Conservation (phyloP, 2,329 filamentous ascomycete species). For the Pseudocercospora eumusae region DNA sequence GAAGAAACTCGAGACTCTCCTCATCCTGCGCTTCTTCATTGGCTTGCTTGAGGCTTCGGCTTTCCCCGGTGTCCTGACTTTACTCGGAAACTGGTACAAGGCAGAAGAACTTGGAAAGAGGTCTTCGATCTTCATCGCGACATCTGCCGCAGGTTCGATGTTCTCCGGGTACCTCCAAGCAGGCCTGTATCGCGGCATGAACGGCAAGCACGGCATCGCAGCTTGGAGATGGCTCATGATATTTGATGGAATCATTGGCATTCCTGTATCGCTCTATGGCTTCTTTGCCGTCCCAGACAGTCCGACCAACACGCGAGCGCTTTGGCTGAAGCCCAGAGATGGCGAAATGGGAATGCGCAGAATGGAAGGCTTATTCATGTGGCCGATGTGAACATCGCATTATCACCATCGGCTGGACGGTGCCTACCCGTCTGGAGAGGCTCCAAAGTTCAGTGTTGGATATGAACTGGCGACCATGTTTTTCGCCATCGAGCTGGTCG, state of each 20-base stretch:
- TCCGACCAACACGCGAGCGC: slow-evolving; percentile 22
- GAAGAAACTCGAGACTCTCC: slow-evolving; percentile 22
- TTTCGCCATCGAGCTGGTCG: slow-evolving; percentile 31
- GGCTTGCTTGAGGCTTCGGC: slow-evolving; percentile 21
- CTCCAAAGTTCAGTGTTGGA: slow-evolving; percentile 31
- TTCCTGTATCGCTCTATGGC: slow-evolving; percentile 23
- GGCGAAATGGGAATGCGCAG: slow-evolving; percentile 23
- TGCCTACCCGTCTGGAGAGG: slow-evolving; percentile 26
- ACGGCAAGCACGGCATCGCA: slow-evolving; percentile 20
- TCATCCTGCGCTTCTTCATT: slow-evolving; percentile 19
- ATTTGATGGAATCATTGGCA: slow-evolving; percentile 25
- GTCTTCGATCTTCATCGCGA: slow-evolving; percentile 23
- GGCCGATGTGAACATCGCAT: slow-evolving; percentile 26
- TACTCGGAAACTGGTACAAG: slow-evolving; percentile 24
- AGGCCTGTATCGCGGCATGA: slow-evolving; percentile 25
- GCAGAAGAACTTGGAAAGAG: slow-evolving; percentile 24
- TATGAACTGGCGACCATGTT: slow-evolving; percentile 37
- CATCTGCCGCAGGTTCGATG: slow-evolving; percentile 23
- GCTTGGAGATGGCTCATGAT: slow-evolving; percentile 27
- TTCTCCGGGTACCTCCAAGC: slow-evolving; percentile 27
- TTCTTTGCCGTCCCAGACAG: slow-evolving; percentile 24
- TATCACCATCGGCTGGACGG: slow-evolving; percentile 27
- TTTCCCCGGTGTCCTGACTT: slow-evolving; percentile 19
- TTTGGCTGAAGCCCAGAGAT: slow-evolving; percentile 19
- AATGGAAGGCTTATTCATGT: slow-evolving; percentile 18